phyloP scores from a whole-genome alignment of 768 basidiomycete species.

The Pleurotus eryngii region DNA sequence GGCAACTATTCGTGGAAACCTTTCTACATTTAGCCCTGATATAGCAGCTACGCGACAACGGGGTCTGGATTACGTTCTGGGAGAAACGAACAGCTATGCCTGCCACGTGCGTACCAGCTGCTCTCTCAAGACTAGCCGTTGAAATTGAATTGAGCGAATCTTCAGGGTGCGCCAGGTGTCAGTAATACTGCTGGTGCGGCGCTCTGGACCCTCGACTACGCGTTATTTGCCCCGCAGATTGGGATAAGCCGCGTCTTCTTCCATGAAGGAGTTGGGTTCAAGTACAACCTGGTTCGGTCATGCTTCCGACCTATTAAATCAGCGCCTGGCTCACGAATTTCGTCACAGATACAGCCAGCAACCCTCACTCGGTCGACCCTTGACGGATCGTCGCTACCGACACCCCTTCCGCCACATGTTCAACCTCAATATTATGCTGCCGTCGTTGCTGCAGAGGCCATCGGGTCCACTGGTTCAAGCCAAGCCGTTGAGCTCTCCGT shows the following conservation, averaged over 20 bases:
- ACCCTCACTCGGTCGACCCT: constrained; percentile 54
- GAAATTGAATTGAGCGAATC: not conserved
- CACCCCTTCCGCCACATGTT: constrained; percentile 54
- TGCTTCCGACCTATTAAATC: not conserved
- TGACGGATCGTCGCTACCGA: constrained; percentile 47
- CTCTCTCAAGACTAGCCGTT: not conserved
- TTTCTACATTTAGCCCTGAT: constrained; percentile 49
- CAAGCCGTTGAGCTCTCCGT: constrained; percentile 46
- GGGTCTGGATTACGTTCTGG: constrained; percentile 56
- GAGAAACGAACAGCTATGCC: constrained; percentile 56
- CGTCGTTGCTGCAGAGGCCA: constrained; percentile 55
- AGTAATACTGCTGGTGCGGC: constrained; percentile 71
- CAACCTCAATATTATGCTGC: constrained; percentile 68
- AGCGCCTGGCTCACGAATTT: not conserved
- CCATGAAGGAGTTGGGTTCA: constrained; percentile 69
- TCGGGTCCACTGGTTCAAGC: constrained; percentile 42
- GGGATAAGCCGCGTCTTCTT: constrained; percentile 56
- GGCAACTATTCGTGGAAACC: constrained; percentile 50
- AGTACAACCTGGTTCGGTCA: constrained; percentile 56
- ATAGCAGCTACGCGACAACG: constrained; percentile 43
- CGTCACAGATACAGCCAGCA: constrained; percentile 56
- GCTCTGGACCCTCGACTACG: constrained; percentile 66
- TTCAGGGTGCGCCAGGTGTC: constrained; percentile 48
- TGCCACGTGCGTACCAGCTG: constrained; percentile 31
- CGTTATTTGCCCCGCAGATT: constrained; percentile 54